Percentiles rank a stretch among this genome's conserved stretches.
Evolutionary conservation across 768 basidiomycete genomes (phyloP).

Genomic region (Sporobolomyces roseus): DNA sequence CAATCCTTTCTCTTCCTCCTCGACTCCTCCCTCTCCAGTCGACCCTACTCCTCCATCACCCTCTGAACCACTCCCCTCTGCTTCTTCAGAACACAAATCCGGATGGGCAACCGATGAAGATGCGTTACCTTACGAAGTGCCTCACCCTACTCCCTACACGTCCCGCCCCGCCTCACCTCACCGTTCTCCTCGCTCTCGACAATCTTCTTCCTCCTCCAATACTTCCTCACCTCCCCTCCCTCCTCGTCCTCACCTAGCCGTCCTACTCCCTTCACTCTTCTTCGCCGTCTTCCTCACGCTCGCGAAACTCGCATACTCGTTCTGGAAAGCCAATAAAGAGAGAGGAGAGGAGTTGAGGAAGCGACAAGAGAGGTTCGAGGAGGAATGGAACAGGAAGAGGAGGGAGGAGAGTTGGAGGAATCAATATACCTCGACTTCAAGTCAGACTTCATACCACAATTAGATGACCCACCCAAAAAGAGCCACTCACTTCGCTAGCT

Average conservation of each 20-base stretch:
- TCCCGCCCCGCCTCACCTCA: conserved; percentile 15
- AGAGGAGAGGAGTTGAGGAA: too few species aligned
- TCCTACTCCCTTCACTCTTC: conserved; percentile 33
- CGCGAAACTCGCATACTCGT: conserved; percentile 13
- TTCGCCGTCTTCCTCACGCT: conserved; percentile 29
- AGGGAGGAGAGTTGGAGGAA: too few species aligned
- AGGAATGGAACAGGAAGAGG: too few species aligned
- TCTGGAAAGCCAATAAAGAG: conserved; percentile 2
- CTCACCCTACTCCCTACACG: conserved; percentile 5
- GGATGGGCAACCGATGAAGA: conserved; percentile 37
- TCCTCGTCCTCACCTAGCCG: conserved; percentile 27
- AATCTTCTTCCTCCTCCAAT: not conserved
- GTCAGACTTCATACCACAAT: too few species aligned
- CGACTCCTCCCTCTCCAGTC: not conserved
- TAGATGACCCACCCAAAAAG: too few species aligned
- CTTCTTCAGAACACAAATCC: not conserved
- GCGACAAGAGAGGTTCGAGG: too few species aligned
- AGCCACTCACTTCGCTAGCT: too few species aligned
- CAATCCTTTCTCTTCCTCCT: not conserved
- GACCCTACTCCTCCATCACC: not conserved
- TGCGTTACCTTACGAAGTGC: conserved; percentile 20
- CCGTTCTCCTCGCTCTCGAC: conserved; percentile 2
- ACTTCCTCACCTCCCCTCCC: conserved; percentile 10
- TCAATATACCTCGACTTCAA: too few species aligned
- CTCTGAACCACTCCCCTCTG: too few species aligned